Evolutionary conservation across 2,329 filamentous ascomycete genomes (phyloP), one percentile per base, ranked within the genome.

Genomic region (Trichoderma polysporum): DNA sequence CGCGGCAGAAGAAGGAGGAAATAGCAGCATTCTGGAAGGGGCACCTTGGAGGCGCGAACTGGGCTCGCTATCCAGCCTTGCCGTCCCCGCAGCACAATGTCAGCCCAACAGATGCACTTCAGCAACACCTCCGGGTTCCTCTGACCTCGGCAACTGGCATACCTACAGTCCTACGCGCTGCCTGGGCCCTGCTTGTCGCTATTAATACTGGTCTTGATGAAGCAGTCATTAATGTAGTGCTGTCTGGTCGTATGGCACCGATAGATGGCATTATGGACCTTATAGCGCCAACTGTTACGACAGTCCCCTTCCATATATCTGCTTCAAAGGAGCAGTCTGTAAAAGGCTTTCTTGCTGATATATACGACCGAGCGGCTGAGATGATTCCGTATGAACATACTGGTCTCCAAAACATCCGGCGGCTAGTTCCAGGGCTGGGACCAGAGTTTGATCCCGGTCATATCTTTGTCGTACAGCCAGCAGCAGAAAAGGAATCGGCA

Each of bases 121-220:
- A 62, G 25, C n/a, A 39, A 19, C 4, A n/a, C 17, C 17, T 35
- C 9, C 25, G 12, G 17, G 35, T 19, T 19, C n/a, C 29, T n/a
- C 29, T 19, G 29, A 3, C 17, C 17, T 33, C 57, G 22, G 3
- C 1, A 17, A 35, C 41, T 13, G 45, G 35, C 54, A 52, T 50
- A 1, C 66, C 69, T 0, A 69, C 54, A 1, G 9, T 71, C 1
- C 49, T 72, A 9, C 68, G 70, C 1, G 81, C 83, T 33, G 85
- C 86, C 0, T 80, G 84, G 70, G 80, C 81, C 8, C 81, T 83
- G 58, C 71, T 89, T 1, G 72, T 87, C 4, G 75, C 79, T 25
- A 76, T 76, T 13, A 88, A 88, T 69, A 72, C 79, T 4, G 84
- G 68, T 7, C 50, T 58, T 0, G 41, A 76, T 2, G 79, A 82